A percentile compares a stretch with the other conserved stretches of the same genome.
Evolutionary conservation across 331 rosid genomes (phyloP).

Genomic region (Cydonia oblonga): DNA sequence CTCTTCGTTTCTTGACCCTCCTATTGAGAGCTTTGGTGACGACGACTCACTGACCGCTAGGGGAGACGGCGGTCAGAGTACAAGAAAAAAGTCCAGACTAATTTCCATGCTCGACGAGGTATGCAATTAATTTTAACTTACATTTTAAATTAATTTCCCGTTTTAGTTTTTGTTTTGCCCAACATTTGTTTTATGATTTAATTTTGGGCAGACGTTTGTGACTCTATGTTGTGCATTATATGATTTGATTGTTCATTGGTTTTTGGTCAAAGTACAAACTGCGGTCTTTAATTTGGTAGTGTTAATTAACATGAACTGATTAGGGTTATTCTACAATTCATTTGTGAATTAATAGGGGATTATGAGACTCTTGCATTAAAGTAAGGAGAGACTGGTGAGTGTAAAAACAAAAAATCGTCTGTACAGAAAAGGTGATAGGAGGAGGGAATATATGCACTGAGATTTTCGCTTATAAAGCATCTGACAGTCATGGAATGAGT

Average conservation of each 20-base stretch:
- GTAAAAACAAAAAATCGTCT: constrained; percentile 13
- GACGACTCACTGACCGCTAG: constrained; percentile 26
- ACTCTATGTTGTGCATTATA: background rate
- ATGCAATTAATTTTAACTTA: background rate
- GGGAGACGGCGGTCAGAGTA: constrained; percentile 27
- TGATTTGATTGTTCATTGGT: background rate
- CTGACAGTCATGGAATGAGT: constrained; percentile 39
- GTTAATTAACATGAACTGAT: background rate
- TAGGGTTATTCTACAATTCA: background rate
- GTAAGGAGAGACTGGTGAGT: constrained; percentile 25
- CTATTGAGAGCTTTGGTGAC: constrained; percentile 18
- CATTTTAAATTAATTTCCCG: too few species aligned
- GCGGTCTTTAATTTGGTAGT: background rate
- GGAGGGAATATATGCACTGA: constrained; percentile 64
- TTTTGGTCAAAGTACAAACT: background rate
- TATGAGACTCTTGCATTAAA: constrained; percentile 36
- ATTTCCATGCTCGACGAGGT: constrained; percentile 83
- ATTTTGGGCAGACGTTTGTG: constrained; percentile 1
- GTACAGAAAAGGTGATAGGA: constrained; percentile 46
- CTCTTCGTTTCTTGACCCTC: constrained; percentile 25
- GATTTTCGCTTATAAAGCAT: constrained; percentile 41
- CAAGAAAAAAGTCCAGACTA: constrained; percentile 45
- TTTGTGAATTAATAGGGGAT: background rate
- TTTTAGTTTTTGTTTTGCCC: background rate
- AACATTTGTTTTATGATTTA: background rate